Percentiles rank a stretch among this genome's conserved stretches.
Conservation (phyloP, 2,329 filamentous ascomycete species). For the Diaporthe eres region DNA sequence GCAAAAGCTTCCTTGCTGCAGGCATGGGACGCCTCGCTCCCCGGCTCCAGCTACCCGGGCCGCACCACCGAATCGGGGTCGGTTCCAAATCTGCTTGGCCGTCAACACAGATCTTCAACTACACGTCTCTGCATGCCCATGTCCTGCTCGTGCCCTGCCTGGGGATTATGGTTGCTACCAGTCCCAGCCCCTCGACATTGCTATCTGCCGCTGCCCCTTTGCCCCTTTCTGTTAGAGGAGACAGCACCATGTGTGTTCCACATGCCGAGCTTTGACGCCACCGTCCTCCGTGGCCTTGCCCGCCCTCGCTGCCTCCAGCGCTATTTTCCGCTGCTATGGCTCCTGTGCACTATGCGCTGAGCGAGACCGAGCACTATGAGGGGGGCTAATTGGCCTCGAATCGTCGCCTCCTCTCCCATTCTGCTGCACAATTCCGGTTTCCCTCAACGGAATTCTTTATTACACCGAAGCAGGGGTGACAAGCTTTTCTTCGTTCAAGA, state of each 20-base stretch:
- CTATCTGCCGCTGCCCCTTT: slow-evolving; percentile 23
- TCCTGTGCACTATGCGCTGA: slow-evolving; percentile 20
- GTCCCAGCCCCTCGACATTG: background rate
- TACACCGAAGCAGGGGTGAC: slow-evolving; percentile 18
- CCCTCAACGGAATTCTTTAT: slow-evolving; percentile 12
- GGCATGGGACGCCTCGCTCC: slow-evolving; percentile 16
- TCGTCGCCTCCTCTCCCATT: slow-evolving; percentile 23
- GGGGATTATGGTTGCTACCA: background rate
- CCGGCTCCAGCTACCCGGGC: slow-evolving; percentile 31
- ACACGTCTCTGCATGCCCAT: slow-evolving; percentile 7
- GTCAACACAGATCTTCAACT: slow-evolving; percentile 6
- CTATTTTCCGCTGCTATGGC: slow-evolving; percentile 21
- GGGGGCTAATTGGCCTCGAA: slow-evolving; percentile 30
- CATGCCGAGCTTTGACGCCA: slow-evolving; percentile 30
- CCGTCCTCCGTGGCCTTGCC: background rate
- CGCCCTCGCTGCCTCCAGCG: slow-evolving; percentile 29
- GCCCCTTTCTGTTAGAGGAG: slow-evolving; percentile 24
- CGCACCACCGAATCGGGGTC: slow-evolving; percentile 19
- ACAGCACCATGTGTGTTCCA: slow-evolving; percentile 21
- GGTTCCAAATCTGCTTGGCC: slow-evolving; percentile 14
- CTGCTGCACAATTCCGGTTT: slow-evolving; percentile 27
- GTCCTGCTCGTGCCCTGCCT: slow-evolving; percentile 15
- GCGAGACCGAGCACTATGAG: slow-evolving; percentile 37
- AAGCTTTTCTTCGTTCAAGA: slow-evolving; percentile 16
- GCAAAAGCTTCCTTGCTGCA: slow-evolving; percentile 25